Base-by-base conservation (phyloP, 1,139 yeast genomes). In the Lodderomyces jiufengensis region DNA sequence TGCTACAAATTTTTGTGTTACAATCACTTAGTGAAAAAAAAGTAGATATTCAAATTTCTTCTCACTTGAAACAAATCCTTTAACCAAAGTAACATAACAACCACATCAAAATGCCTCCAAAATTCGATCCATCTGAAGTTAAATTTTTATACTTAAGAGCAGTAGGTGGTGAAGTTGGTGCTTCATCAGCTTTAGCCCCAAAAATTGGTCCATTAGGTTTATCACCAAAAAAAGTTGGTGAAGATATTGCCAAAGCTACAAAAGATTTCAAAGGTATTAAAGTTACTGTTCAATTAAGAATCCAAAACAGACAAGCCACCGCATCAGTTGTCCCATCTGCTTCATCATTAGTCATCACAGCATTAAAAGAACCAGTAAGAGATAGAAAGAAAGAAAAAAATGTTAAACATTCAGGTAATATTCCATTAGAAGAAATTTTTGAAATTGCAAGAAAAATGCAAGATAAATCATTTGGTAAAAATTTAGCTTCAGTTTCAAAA, bases 111-210 rank as follows among this genome's bases (percentile, higher is more conserved):
- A 84, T 84, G 95, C 95, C 95, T 76, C 94, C 95, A 80, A 86
- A 92, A 81, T 80, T 90, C 78, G 98, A 92, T 76, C 99, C 99
- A 69, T 76, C 60, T 78, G 98, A 92, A 85, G 96, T 92, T 70
- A 90, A 90, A 77, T 87, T 78, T 85, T 80, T 92, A 78, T 92
- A 90, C 88, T 80, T 92, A 75, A 87, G 98, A 85, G 97, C 98
- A 74, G 95, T 90, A 59, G 99, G 98, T 84, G 98, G 99, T 81
- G 99, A 92, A 81, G 95, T 94, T 63, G 98, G 97, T 80, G 96
- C 97, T 66, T 90, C 98, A 51, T 86, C 98, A 55, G 96, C 98
- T 54, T 85, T 94, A 66, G 98, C 98, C 61, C 98, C 98, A 70
- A 92, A 92, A 88, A 92, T 92, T 68, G 99, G 99, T 85, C 99